phyloP scores from a whole-genome alignment of 2,329 filamentous ascomycete species.

The Bipolaris oryzae region DNA sequence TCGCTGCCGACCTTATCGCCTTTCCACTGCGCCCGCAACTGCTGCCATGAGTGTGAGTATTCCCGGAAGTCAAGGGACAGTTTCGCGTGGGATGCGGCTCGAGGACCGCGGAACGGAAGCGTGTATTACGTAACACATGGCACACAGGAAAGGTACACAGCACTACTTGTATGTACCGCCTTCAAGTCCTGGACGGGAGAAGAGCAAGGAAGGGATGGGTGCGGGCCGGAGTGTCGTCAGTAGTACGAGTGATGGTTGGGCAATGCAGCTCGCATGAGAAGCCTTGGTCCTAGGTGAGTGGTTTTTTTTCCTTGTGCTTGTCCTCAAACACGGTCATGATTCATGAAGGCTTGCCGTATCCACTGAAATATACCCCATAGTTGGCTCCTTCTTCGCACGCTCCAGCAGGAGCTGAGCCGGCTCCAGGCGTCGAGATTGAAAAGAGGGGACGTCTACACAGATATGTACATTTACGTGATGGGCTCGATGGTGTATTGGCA shows the following conservation, averaged over 20 bases:
- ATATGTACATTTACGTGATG: not conserved
- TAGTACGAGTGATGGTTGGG: no score
- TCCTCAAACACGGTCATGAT: no score
- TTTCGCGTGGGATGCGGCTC: conserved; percentile 3
- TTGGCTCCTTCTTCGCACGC: not conserved
- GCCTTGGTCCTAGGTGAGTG: no score
- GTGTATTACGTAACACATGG: conserved; percentile 1
- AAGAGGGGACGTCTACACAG: no score
- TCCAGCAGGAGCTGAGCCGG: conserved; percentile 4
- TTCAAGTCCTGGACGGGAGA: no score
- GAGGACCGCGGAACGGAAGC: not conserved
- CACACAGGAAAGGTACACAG: not conserved
- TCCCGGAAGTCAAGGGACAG: not conserved
- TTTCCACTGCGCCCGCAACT: not conserved
- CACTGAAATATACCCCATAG: no score
- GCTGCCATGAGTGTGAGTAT: not conserved
- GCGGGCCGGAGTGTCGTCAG: no score
- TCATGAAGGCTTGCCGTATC: no score
- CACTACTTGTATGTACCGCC: not conserved
- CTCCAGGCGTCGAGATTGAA: not conserved
- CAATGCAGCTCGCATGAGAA: no score
- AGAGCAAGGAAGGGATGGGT: no score
- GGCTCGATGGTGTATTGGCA: not conserved
- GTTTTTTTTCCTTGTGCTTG: no score
- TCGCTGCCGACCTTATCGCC: not conserved